Evolutionary conservation across 192 early-diverging fungal species (phyloP).

Genomic region (Coemansia sp.): DNA sequence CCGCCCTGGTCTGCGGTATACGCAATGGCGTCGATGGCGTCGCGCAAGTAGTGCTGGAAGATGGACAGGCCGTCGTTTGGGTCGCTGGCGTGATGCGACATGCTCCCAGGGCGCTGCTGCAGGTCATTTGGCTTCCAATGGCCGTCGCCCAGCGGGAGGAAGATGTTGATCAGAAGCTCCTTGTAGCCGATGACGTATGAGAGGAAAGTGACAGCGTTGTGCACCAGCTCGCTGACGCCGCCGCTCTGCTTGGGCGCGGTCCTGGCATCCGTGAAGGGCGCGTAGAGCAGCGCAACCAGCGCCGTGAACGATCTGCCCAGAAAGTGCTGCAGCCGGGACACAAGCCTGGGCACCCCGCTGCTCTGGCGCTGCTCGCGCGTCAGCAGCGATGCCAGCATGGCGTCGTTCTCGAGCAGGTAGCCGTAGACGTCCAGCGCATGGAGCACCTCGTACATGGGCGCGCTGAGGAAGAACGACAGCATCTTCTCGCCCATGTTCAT

Average conservation of each 20-base stretch:
- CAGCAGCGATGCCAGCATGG: slow-evolving; percentile 28
- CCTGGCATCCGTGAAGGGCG: slow-evolving; percentile 46
- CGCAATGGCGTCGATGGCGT: slow-evolving; percentile 48
- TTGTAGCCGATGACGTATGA: slow-evolving; percentile 50
- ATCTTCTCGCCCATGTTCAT: slow-evolving; percentile 47
- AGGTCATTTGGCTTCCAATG: slow-evolving; percentile 42
- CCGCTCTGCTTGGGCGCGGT: slow-evolving; percentile 48
- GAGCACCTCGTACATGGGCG: slow-evolving; percentile 49
- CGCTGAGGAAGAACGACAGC: slow-evolving; percentile 38
- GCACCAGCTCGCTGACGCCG: slow-evolving; percentile 48
- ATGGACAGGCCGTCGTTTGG: slow-evolving; percentile 53
- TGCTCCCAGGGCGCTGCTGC: slow-evolving; percentile 18
- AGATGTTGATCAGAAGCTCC: slow-evolving; percentile 44
- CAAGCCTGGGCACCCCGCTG: slow-evolving; percentile 39
- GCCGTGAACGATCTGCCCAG: slow-evolving; percentile 45
- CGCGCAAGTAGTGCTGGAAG: slow-evolving; percentile 56
- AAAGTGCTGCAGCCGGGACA: slow-evolving; percentile 36
- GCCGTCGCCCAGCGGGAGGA: slow-evolving; percentile 53
- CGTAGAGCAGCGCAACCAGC: slow-evolving; percentile 35
- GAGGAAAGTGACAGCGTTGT: slow-evolving; percentile 47
- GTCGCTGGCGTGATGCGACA: slow-evolving; percentile 49
- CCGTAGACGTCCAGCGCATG: slow-evolving; percentile 54
- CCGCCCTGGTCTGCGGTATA: slow-evolving; percentile 45
- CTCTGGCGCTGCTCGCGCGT: slow-evolving; percentile 30
- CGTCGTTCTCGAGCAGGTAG: slow-evolving; percentile 48